A percentile compares a stretch with the other conserved stretches of the same genome.
Evolutionary conservation across 352 stramenopile genomes (phyloP).

Genomic region (Pythium scleroteichum): DNA sequence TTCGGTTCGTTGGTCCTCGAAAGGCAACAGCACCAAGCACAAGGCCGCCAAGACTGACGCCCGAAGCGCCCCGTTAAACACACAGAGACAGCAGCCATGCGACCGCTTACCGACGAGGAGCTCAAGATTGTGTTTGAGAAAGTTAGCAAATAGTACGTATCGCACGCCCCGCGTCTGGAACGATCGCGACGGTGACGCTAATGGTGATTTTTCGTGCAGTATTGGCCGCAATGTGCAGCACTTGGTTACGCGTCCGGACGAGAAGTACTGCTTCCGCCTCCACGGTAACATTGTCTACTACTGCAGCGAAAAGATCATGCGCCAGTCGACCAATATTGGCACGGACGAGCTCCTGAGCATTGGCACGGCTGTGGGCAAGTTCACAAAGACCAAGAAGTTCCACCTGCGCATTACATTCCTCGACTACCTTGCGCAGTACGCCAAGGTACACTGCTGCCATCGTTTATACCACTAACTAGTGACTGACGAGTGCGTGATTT

Average conservation of each 20-base stretch:
- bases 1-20: slow-evolving; percentile 24
- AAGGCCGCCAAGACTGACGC: slow-evolving; percentile 1
- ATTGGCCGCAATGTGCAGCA: slow-evolving; percentile 97
- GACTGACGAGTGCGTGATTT: not conserved
- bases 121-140: slow-evolving; percentile 98
- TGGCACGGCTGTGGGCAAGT: slow-evolving; percentile 98
- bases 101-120: slow-evolving; percentile 98
- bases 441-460: slow-evolving; percentile 70
- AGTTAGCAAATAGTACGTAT: slow-evolving; percentile 95
- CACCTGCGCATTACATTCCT: slow-evolving; percentile 98
- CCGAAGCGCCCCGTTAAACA: not conserved
- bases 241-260: slow-evolving; percentile 96
- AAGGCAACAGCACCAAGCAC: slow-evolving; percentile 24
- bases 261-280: slow-evolving; percentile 97
- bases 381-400: slow-evolving; percentile 99
- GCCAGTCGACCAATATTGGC: slow-evolving; percentile 93
- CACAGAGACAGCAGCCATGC: slow-evolving; percentile 71
- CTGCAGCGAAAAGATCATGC: slow-evolving; percentile 96
- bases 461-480: not conserved
- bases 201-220: slow-evolving; percentile 30
- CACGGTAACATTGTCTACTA: slow-evolving; percentile 98
- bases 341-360: slow-evolving; percentile 95
- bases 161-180: not conserved
- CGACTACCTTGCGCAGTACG: slow-evolving; percentile 98
- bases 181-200: not conserved